Evolutionary conservation across 441 rosid species (phyloP).

Genomic region (Pelargonium citronellum): DNA sequence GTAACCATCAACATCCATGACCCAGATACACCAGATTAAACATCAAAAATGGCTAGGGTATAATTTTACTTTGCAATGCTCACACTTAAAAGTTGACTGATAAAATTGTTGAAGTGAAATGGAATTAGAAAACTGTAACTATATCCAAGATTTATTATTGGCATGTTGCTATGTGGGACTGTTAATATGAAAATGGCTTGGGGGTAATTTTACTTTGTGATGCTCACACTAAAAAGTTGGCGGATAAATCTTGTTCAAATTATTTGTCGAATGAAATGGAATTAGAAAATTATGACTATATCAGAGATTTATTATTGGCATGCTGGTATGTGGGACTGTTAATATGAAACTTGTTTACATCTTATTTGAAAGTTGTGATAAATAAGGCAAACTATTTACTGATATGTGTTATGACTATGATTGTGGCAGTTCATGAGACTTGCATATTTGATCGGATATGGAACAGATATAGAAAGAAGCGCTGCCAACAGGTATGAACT

Average conservation of each 20-base stretch:
- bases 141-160: conserved; percentile 6
- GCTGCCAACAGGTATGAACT: conserved; percentile 76
- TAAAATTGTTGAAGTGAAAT: conserved; percentile 7
- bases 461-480: conserved; percentile 83
- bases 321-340: conserved; percentile 10
- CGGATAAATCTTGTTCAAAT: conserved; percentile 12
- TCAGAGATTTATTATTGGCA: conserved; percentile 14
- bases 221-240: neutral
- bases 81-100: neutral
- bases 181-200: neutral
- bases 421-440: conserved; percentile 92
- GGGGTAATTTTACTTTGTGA: neutral
- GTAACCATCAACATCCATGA: too few relatives aligned
- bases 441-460: conserved; percentile 90
- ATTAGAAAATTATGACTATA: conserved; percentile 7
- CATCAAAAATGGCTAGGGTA: too few relatives aligned
- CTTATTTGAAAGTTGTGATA: neutral
- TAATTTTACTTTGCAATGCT: neutral
- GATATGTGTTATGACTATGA: conserved; percentile 23
- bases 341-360: neutral
- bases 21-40: too few relatives aligned
- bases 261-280: conserved; percentile 4
- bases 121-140: conserved; percentile 7
- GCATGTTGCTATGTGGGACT: conserved; percentile 13
- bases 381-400: conserved; percentile 12